These are phyloP conservation scores for Alternaria arborescens DNA, from an alignment of 2,329 filamentous ascomycete species.

Conservation along the genomic window DNA sequence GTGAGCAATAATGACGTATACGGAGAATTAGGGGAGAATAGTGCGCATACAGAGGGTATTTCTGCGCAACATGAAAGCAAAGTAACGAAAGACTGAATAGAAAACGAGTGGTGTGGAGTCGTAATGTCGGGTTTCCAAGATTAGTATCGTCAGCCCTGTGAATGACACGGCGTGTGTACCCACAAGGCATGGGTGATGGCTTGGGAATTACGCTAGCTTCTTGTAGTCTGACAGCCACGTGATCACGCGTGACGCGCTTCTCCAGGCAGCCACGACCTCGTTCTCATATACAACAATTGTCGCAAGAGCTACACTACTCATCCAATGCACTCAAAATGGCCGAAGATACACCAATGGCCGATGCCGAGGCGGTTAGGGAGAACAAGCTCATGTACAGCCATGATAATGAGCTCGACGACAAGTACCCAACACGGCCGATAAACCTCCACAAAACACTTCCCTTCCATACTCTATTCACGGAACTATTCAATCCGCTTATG, in stretches of 20 bases:
- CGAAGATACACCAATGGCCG: constrained; percentile 48
- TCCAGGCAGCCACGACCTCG: constrained; percentile 17
- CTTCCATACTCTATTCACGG: constrained; percentile 80
- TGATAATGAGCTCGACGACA: constrained; percentile 58
- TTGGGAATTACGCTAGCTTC: constrained; percentile 15
- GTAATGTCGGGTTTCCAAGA: constrained; percentile 15
- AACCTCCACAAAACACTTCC: constrained; percentile 82
- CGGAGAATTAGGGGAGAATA: constrained; percentile 4
- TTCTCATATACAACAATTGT: constrained; percentile 12
- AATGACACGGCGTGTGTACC: constrained; percentile 12
- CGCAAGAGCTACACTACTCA: background rate
- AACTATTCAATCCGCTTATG: constrained; percentile 81
- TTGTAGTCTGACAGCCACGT: constrained; percentile 17
- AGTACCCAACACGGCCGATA: constrained; percentile 78
- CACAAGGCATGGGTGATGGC: constrained; percentile 14
- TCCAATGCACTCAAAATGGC: constrained; percentile 38
- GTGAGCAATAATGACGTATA: constrained; percentile 24
- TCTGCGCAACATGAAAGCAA: constrained; percentile 13
- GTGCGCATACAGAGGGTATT: constrained; percentile 13
- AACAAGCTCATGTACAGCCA: constrained; percentile 60
- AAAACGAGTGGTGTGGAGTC: constrained; percentile 21
- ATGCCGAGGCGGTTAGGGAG: constrained; percentile 56
- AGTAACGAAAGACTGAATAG: constrained; percentile 25
- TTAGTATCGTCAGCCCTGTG: constrained; percentile 17
- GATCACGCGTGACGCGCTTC: constrained; percentile 27